phyloP scores from a whole-genome alignment of 371 early-diverging fungal genomes.

The Conidiobolus incongruus region DNA sequence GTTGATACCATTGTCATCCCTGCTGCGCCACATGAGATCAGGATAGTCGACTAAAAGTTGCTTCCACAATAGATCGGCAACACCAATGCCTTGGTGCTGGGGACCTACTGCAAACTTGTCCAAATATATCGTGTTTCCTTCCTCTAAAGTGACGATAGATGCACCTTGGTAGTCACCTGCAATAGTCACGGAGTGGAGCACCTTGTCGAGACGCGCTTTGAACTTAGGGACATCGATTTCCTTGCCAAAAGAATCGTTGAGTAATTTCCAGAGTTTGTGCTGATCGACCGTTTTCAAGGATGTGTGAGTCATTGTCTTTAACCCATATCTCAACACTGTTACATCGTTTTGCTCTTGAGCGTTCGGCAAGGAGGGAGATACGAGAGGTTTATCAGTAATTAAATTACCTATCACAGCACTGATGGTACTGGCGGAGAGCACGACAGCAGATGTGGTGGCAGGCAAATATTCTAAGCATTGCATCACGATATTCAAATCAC shows the following conservation, averaged over 20 bases:
- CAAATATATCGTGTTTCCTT: conserved; percentile 23
- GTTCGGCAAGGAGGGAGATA: conserved; percentile 12
- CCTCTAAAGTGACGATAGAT: conserved; percentile 29
- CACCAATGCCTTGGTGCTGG: conserved; percentile 68
- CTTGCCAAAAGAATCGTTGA: conserved; percentile 60
- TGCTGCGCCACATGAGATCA: conserved; percentile 63
- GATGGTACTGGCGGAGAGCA: conserved; percentile 19
- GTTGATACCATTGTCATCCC: conserved; percentile 76
- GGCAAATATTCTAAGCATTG: conserved; percentile 23
- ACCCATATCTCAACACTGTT: conserved; percentile 57
- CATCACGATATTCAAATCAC: conserved; percentile 24
- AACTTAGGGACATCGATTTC: conserved; percentile 27
- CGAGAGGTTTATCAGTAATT: conserved; percentile 32
- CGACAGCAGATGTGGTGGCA: conserved; percentile 24
- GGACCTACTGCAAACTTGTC: conserved; percentile 89
- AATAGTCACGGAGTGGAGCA: conserved; percentile 36
- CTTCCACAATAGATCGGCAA: conserved; percentile 83
- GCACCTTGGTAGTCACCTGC: conserved; percentile 79
- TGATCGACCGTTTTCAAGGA: conserved; percentile 24
- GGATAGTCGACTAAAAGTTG: conserved; percentile 43
- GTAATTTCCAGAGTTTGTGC: conserved; percentile 21
- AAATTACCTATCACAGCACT: conserved; percentile 20
- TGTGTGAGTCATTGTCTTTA: conserved; percentile 26
- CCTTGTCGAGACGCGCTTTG: conserved; percentile 29
- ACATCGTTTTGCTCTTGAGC: conserved; percentile 16